Base-by-base conservation (phyloP, 2,329 filamentous ascomycete species). In the Pseudogymnoascus sp. region DNA sequence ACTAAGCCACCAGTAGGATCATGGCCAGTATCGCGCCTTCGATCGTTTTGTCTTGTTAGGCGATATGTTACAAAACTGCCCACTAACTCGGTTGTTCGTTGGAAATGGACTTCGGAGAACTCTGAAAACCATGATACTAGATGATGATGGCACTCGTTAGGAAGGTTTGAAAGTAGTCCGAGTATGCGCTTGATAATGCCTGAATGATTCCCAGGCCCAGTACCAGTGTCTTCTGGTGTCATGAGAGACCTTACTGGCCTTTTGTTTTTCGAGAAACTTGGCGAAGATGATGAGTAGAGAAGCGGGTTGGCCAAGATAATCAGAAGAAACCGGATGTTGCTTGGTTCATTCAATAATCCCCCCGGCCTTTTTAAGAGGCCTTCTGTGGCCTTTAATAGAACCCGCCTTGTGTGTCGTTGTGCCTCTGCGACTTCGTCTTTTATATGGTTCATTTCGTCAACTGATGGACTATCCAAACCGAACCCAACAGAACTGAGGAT, bases 101-200 rank as follows among this genome's bases (percentile, higher is more conserved):
- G 78, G 69, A 96, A 91, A 19, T 88, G 84, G 12, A 77, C 72
- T 62, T 87, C 82, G 0, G 89, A 83, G 66, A 89, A 85, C 55
- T 85, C 83, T 11, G 89, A 85, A 68, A 95, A 86, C 91, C 91
- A 96, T 5, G 83, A 82, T 8, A 92, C 84, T 25, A 96, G 75
- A 68, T 89, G 84, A 61, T 88, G 86, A 69, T 96, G 92, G 67
- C 89, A 92, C 63, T 88, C 83, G 63, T 84, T 83, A 0, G 90
- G 82, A 11, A 90, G 79, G 72, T 95, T 91, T 1, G 91, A 88
- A 23, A 96, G 72, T 8, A 96, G 77, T 0, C 92, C 92, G 25
- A 96, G 74, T 39, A 95, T 86, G 38, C 92, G 84, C 73, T 96
- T 96, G 69, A 95, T 84, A 61, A 96, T 88, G 4, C 88, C 89